Percentiles rank a stretch among this genome's conserved stretches.
These are phyloP conservation scores for Exidia glandulosa DNA, from an alignment of 768 basidiomycete species.

Conservation along the genomic window DNA sequence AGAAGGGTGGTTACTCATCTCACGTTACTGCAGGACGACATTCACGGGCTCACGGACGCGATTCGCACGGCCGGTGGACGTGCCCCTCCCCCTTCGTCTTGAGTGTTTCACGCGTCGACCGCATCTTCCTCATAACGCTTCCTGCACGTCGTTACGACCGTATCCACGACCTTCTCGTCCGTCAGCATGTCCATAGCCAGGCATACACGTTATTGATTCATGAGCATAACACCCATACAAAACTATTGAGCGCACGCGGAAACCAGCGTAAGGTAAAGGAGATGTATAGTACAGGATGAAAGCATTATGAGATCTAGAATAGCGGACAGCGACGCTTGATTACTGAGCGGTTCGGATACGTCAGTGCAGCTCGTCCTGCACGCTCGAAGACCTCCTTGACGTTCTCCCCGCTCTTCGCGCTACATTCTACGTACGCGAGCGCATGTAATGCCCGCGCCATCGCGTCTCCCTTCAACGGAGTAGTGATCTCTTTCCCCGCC, in stretches of 20 bases:
- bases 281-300: no score
- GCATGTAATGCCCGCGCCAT: slow-evolving; percentile 1
- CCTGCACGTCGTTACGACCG: no score
- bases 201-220: no score
- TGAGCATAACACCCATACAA: no score
- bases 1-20: not conserved
- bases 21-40: not conserved
- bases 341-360: no score
- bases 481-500: slow-evolving; percentile 78
- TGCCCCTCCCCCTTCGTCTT: not conserved
- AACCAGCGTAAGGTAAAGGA: no score
- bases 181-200: no score
- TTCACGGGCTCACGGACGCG: not conserved
- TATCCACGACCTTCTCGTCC: no score
- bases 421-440: slow-evolving; percentile 5
- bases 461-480: not conserved
- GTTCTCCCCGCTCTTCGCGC: slow-evolving; percentile 12
- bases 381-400: slow-evolving; percentile 12
- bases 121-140: no score
- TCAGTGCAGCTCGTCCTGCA: not conserved
- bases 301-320: no score
- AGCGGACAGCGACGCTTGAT: not conserved
- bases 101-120: not conserved
- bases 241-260: no score
- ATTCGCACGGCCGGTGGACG: not conserved